Evolutionary conservation across 371 early-diverging fungal genomes (phyloP).

Genomic region (Nosema muscidifuracis): DNA sequence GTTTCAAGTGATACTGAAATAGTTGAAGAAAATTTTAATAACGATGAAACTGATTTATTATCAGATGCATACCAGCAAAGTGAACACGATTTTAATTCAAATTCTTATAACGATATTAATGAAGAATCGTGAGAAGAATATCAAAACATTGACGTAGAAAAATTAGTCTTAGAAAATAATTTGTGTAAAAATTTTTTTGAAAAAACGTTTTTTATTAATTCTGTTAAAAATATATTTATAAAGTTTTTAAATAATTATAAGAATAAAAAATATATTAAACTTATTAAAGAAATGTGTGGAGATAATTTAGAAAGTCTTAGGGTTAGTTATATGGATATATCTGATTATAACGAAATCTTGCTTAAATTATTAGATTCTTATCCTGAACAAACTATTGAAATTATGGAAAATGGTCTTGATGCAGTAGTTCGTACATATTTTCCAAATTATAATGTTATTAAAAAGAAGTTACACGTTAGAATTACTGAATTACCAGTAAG

Average conservation of each 20-base stretch:
- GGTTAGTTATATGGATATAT: constrained; percentile 58
- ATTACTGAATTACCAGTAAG: constrained; percentile 78
- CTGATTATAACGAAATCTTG: constrained; percentile 22
- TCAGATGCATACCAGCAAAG: not conserved
- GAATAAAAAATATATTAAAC: constrained; percentile 54
- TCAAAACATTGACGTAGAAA: constrained; percentile 3
- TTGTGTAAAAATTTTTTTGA: constrained; percentile 32
- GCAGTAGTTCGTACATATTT: constrained; percentile 77
- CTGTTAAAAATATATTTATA: constrained; percentile 36
- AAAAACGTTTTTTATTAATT: constrained; percentile 11
- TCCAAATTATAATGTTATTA: constrained; percentile 79
- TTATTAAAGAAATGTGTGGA: constrained; percentile 61
- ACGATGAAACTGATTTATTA: not conserved
- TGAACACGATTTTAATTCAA: not conserved
- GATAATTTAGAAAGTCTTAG: constrained; percentile 56
- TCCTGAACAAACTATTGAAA: constrained; percentile 57
- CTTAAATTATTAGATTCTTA: constrained; percentile 11
- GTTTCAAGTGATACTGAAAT: not conserved
- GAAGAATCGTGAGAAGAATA: not conserved
- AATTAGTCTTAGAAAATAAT: constrained; percentile 10
- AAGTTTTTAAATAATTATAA: constrained; percentile 45
- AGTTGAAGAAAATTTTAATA: not conserved
- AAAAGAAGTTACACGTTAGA: constrained; percentile 79
- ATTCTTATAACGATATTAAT: not conserved
- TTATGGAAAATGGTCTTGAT: constrained; percentile 83